phyloP scores from a whole-genome alignment of 352 stramenopile species.

The Globisporangium okanoganense region DNA sequence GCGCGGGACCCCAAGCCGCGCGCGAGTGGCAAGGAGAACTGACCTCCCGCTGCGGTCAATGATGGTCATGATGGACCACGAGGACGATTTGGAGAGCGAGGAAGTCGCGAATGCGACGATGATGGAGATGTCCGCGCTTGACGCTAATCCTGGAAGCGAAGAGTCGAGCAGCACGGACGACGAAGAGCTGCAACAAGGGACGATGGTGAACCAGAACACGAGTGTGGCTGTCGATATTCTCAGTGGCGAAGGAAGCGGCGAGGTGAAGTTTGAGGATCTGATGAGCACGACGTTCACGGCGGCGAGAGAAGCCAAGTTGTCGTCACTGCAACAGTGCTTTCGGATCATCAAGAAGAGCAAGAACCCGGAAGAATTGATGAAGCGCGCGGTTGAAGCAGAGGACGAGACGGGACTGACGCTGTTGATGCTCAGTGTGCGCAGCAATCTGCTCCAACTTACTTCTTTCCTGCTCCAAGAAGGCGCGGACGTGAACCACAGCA shows the following conservation, averaged over 20 bases:
- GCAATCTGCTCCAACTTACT: conserved; percentile 54
- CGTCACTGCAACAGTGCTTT: conserved; percentile 58
- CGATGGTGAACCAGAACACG: conserved; percentile 48
- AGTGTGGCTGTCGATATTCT: conserved; percentile 17
- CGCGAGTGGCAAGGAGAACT: not conserved
- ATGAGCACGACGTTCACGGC: conserved; percentile 54
- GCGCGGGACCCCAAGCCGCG: not conserved
- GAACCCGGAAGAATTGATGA: conserved; percentile 46
- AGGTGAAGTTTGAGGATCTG: conserved; percentile 65
- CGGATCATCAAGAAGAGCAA: conserved; percentile 46
- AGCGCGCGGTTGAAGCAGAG: conserved; percentile 46
- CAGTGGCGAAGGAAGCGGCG: conserved; percentile 30
- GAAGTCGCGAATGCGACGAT: conserved; percentile 17
- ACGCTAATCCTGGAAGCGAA: conserved; percentile 27
- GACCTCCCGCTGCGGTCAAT: not conserved
- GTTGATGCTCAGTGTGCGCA: conserved; percentile 77
- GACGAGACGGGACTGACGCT: conserved; percentile 81
- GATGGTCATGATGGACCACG: conserved; percentile 3
- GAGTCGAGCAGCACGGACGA: conserved; percentile 78
- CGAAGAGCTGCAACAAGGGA: conserved; percentile 71
- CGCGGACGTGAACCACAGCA: conserved; percentile 80
- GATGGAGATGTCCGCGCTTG: conserved; percentile 11
- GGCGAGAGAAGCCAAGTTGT: conserved; percentile 43
- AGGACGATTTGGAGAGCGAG: conserved; percentile 13
- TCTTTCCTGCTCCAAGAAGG: conserved; percentile 59